Percentiles rank a stretch among this genome's conserved stretches.
phyloP scores from a whole-genome alignment of 2,329 filamentous ascomycete genomes.

The Penicillium polonicum region DNA sequence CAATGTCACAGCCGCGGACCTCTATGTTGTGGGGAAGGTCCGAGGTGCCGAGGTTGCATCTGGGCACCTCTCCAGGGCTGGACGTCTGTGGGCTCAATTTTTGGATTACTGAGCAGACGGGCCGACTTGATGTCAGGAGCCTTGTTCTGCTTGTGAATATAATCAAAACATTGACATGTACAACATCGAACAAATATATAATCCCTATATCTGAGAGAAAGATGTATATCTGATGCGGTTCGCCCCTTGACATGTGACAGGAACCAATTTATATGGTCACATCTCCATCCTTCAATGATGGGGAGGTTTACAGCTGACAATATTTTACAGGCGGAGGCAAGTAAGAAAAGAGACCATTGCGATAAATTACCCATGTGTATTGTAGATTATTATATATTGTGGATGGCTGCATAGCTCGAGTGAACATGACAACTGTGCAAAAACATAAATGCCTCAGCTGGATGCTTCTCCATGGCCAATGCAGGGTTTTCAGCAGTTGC shows the following conservation, averaged over 20 bases:
- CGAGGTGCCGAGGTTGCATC: slow-evolving; percentile 35
- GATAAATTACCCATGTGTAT: neutral
- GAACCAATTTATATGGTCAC: neutral
- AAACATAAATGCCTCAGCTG: neutral
- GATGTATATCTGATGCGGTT: neutral
- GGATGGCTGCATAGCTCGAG: neutral
- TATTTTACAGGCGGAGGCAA: neutral
- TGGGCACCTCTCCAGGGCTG: neutral
- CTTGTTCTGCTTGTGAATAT: neutral
- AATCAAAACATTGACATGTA: neutral
- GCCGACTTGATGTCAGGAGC: neutral
- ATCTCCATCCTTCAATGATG: neutral
- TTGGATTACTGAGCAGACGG: slow-evolving; percentile 1
- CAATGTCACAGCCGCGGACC: slow-evolving; percentile 24
- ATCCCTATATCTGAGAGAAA: neutral
- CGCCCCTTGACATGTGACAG: slow-evolving; percentile 1
- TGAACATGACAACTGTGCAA: neutral
- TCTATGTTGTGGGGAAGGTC: slow-evolving; percentile 26
- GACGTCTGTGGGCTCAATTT: too few relatives aligned
- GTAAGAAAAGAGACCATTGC: neutral
- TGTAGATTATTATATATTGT: neutral
- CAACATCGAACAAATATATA: neutral
- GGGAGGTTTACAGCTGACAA: neutral
- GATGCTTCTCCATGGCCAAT: neutral
- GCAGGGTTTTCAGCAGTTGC: neutral